Evolutionary conservation across 129 eudicot species (phyloP).

Genomic region (Centella asiatica): DNA sequence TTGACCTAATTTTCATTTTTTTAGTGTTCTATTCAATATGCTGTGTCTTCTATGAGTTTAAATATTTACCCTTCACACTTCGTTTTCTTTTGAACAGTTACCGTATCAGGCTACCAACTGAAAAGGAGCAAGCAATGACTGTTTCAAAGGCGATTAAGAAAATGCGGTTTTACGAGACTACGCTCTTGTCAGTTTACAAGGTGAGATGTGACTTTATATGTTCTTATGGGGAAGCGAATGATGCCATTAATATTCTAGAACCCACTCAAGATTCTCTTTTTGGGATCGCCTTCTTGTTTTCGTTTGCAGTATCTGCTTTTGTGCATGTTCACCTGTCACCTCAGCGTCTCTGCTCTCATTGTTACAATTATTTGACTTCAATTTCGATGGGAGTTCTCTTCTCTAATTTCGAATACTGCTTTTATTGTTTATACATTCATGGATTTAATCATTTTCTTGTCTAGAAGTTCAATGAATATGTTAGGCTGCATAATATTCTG

Average conservation of each 20-base stretch:
- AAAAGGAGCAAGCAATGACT: constrained; percentile 83
- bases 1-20: background rate
- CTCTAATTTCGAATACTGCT: no score
- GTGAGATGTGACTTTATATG: constrained; percentile 20
- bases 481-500: no score
- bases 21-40: background rate
- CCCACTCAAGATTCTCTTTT: no score
- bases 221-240: no score
- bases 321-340: background rate
- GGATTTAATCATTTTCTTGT: no score
- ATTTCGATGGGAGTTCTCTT: no score
- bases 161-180: constrained; percentile 74
- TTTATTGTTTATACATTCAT: no score
- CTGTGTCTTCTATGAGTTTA: background rate
- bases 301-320: background rate
- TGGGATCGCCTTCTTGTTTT: background rate
- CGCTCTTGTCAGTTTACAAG: constrained; percentile 77
- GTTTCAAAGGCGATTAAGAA: constrained; percentile 75
- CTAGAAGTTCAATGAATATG: background rate
- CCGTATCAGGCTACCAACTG: constrained; percentile 94
- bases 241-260: no score
- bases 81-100: constrained; percentile 40
- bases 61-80: background rate
- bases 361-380: no score
- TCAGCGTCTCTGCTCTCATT: background rate